Base-by-base conservation (phyloP, 441 rosid genomes). In the Pelargonium myrrhifolium region DNA sequence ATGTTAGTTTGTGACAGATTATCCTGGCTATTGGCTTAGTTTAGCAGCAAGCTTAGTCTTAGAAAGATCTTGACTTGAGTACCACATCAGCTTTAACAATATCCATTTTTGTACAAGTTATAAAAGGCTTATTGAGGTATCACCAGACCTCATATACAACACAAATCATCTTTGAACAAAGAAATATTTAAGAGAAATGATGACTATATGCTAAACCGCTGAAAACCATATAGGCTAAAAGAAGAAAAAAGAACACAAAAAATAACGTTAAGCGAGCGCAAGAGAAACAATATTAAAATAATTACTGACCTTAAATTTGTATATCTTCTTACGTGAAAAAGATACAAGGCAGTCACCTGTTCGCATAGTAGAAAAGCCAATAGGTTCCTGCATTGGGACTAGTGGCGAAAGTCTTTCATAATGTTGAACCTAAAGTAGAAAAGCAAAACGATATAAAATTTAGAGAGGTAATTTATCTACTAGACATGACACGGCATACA, bases 271-370 rank as follows among this genome's bases (percentile, higher is more conserved):
- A 17, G 21, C 26, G 43, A 69, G 18, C 17, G 60, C 62, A 21
- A n/a, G 49, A 20, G 20, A 56, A 63, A 67, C 26, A 51, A 66
- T 59, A 18, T 69, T 15, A 56, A 65, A 65, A 28, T 28, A 24
- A 49, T 43, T 59, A 71, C 85, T 68, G 69, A 92, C 97, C 97
- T 90, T 93, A 64, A 85, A 65, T 37, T 43, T 68, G 75, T 88
- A 93, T 74, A 93, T 90, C 37, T 72, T 77, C 28, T 66, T 80
- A 14, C 95, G 87, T 61, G 97, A 93, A 84, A 93, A 93, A 64
- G 94, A 80, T 59, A 93, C 95, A 62, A 93, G 76, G 76, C 96
- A 93, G 65, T 93, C 97, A 1, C 98, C 96, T 28, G 82, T 87
- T 77, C 22, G 74, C 64, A 93, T 83, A 72, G 89, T 77, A 8